Evolutionary conservation across 169 alveolate species (phyloP), one percentile per base, ranked within the genome.

Genomic region (Eimeria sp.): DNA sequence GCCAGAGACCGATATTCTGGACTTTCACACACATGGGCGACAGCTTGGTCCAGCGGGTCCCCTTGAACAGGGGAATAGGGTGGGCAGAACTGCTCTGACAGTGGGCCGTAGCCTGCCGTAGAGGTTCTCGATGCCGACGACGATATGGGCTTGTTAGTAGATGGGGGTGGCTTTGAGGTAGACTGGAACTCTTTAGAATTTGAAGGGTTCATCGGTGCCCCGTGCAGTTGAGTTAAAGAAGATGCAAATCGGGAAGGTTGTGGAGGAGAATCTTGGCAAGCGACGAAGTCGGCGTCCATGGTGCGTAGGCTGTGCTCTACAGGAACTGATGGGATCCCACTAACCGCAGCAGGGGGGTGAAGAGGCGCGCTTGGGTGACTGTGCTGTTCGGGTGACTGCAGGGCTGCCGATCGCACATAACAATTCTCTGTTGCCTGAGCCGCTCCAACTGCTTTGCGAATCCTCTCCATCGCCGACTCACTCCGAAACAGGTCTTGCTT

Each of bases 401-500:
- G 72, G 58, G 94, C 94, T 70, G 20, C 40, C 58, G 89, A 58
- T 47, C 65, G 95, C 58, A n/a, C 72, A 25, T 92, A 78, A 49
- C 95, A 92, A 43, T 54, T 72, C 34, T 92, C 95, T 2, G 95
- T 47, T 5, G 78, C 43, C 58, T 92, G 92, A 57, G 82, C 70
- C 7, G 82, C 57, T 11, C 88, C 80, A 49, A 92, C 40, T 25
- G 95, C 95, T 13, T 92, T 82, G 70, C 95, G 95, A 11, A 92
- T 76, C 27, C 75, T 63, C 58, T 92, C 91, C 67, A 92, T 82
- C 54, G 95, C 88, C 82, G 51, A 34, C 34, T 40, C 22, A 63
- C 76, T 75, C 40, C 95, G 90, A 61, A 82, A n/a, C 9, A 92
- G 57, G 49, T 92, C 95, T 65, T 92, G 95, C 61, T 76, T 82